Conservation (phyloP, 257 asterid species). For the Lycium barbarum region DNA sequence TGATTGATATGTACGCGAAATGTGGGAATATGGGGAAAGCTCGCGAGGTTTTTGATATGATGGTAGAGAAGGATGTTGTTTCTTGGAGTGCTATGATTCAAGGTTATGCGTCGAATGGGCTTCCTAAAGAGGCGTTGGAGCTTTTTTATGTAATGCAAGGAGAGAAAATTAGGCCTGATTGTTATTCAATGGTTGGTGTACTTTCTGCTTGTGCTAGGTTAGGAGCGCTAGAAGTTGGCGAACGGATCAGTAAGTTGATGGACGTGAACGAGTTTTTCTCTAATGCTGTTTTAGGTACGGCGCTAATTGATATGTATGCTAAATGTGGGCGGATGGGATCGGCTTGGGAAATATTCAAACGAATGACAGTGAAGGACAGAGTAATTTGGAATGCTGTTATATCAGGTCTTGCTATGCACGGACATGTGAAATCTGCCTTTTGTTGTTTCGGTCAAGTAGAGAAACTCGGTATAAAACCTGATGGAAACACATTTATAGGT, state of each 20-base stretch:
- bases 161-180: slow-evolving; percentile 40
- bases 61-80: slow-evolving; percentile 54
- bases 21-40: slow-evolving; percentile 53
- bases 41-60: slow-evolving; percentile 47
- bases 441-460: slow-evolving; percentile 46
- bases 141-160: slow-evolving; percentile 44
- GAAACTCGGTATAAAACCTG: slow-evolving; percentile 51
- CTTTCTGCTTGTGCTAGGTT: slow-evolving; percentile 58
- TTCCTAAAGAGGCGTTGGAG: slow-evolving; percentile 51
- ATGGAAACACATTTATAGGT: slow-evolving; percentile 54
- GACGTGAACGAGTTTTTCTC: slow-evolving; percentile 42
- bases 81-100: slow-evolving; percentile 62
- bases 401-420: slow-evolving; percentile 53
- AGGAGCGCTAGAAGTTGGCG: slow-evolving; percentile 56
- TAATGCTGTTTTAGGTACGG: slow-evolving; percentile 52
- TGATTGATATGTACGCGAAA: slow-evolving; percentile 54
- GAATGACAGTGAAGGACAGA: slow-evolving; percentile 48
- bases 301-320: slow-evolving; percentile 55
- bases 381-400: slow-evolving; percentile 54
- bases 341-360: slow-evolving; percentile 49
- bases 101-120: slow-evolving; percentile 55
- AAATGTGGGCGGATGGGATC: slow-evolving; percentile 48
- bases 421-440: slow-evolving; percentile 50
- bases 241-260: slow-evolving; percentile 47
- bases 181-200: slow-evolving; percentile 59